Base-by-base conservation (phyloP, 1,139 yeast genomes). In the Yueomyces sp. region DNA sequence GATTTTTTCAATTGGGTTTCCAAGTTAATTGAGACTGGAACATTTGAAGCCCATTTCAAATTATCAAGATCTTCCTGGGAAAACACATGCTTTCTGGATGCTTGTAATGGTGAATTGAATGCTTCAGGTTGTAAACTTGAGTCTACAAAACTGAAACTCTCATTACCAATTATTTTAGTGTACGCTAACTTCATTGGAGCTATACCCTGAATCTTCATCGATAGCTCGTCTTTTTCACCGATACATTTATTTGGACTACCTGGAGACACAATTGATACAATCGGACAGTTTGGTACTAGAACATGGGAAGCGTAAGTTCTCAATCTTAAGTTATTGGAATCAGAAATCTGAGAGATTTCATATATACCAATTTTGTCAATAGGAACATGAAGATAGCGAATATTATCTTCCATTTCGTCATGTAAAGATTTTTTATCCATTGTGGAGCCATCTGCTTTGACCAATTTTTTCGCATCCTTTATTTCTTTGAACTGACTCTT, bases 281-380 rank as follows among this genome's bases (percentile, higher is more conserved):
- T 67, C 1, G 99, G 99, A 59, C 99, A 91, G 37, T 69, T 61
- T 1, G 94, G 77, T 11, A 91, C 71, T 32, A 81, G 57, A 33
- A 86, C 71, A 44, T 79, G 81, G 0, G 84, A 75, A 46, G 74
- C 77, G 49, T 71, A 75, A 1, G 81, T 69, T 48, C 86, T 71
- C 39, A 91, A 78, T 34, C 73, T 74, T 41, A 82, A 65, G 33
- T 75, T 73, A 36, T 82, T 77, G 3, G 70, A 64, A 54, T 86
- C 96, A 11, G 72, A 59, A 2, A 89, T 91, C 45, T 73, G 71
- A 29, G 66, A 68, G 11, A 91, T 68, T 46, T 75, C 74, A 61
- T 91, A 91, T 28, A 75, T 66, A 2, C 98, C 99, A 0, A 95
- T 81, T 30, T 71, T 66, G 1, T 60, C 57, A 6, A 86, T 66